Conservation (phyloP, 1,284 basidiomycete species). For the Cutaneotrichosporon sp. region DNA sequence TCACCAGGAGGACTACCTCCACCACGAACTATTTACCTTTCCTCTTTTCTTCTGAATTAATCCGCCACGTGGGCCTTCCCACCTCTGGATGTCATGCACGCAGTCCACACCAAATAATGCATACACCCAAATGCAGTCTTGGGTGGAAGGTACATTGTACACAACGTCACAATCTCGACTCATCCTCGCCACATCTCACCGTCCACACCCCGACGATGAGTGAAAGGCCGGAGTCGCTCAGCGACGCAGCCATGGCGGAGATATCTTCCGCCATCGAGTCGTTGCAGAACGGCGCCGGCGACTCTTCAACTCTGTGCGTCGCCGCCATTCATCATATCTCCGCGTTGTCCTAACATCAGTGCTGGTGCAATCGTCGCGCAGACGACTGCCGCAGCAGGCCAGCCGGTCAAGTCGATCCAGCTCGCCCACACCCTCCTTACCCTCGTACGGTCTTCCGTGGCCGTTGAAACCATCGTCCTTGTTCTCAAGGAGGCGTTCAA, state of each 20-base stretch:
- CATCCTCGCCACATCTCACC: no score
- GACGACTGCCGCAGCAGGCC: background rate
- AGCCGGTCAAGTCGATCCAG: background rate
- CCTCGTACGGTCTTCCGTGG: background rate
- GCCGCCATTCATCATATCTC: no score
- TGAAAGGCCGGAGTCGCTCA: background rate
- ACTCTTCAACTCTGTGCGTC: background rate
- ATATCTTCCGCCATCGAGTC: background rate
- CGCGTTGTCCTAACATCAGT: background rate
- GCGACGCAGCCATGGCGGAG: background rate
- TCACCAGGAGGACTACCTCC: no score
- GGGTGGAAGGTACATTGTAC: no score
- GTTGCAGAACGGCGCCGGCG: slow-evolving; percentile 3
- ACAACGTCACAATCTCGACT: no score
- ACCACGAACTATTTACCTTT: no score
- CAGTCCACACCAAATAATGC: no score
- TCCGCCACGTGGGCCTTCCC: no score
- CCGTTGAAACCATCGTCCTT: background rate
- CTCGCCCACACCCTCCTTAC: background rate
- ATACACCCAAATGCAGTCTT: no score
- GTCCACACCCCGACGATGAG: background rate
- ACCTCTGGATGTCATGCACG: no score
- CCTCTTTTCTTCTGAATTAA: no score
- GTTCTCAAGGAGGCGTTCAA: slow-evolving; percentile 1
- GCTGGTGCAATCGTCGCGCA: background rate